Evolutionary conservation across 2,329 filamentous ascomycete genomes (phyloP).

Genomic region (Cadophora sp.): DNA sequence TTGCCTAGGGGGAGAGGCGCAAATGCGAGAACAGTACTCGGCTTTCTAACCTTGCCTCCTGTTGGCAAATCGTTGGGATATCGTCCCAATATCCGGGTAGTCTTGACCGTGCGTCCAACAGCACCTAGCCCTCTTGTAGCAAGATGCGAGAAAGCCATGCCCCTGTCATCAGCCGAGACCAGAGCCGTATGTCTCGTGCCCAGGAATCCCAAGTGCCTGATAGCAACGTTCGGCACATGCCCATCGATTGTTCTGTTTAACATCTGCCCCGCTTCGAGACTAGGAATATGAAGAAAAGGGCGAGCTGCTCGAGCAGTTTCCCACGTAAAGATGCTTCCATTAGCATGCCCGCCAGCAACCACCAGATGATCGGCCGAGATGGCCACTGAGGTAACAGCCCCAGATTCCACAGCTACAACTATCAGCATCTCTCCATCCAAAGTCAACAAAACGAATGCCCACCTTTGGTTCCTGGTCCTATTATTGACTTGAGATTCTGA

Average conservation of each 20-base stretch:
- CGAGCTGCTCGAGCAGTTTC: constrained; percentile 82
- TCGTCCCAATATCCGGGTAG: constrained; percentile 86
- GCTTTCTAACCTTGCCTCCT: constrained; percentile 75
- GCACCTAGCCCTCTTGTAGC: constrained; percentile 90
- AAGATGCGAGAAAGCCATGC: constrained; percentile 98
- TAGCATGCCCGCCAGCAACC: constrained; percentile 86
- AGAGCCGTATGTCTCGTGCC: constrained; percentile 93
- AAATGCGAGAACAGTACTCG: constrained; percentile 94
- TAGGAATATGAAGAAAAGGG: constrained; percentile 87
- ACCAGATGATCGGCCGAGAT: constrained; percentile 94
- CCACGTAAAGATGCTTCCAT: constrained; percentile 96
- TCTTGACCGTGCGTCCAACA: constrained; percentile 85
- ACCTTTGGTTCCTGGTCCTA: constrained; percentile 93
- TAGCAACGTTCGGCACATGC: constrained; percentile 77
- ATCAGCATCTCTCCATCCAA: constrained; percentile 42
- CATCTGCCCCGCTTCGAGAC: constrained; percentile 70
- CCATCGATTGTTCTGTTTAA: constrained; percentile 77
- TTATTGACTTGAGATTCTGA: constrained; percentile 91
- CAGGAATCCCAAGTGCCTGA: constrained; percentile 93
- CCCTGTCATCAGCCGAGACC: constrained; percentile 91
- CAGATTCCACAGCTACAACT: constrained; percentile 81
- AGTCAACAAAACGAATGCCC: constrained; percentile 38
- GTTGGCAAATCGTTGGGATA: constrained; percentile 76
- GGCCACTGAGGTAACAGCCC: constrained; percentile 83
- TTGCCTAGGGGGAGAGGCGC: constrained; percentile 92